These are phyloP conservation scores for Suillus subluteus DNA, from an alignment of 768 basidiomycete genomes.

Conservation along the genomic window DNA sequence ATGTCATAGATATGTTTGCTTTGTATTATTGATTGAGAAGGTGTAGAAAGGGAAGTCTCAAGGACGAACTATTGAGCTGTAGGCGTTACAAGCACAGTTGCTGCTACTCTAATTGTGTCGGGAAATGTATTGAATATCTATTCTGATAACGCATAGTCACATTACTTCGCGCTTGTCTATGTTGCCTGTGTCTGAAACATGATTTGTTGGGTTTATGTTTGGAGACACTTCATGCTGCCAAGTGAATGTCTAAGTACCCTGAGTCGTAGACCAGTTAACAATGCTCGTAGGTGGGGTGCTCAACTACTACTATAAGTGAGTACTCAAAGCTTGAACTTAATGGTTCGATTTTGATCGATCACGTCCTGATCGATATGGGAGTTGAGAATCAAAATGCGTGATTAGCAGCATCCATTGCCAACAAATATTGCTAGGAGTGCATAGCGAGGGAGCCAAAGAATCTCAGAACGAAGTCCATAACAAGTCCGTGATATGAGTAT, in stretches of 20 bases:
- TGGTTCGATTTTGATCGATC: not conserved
- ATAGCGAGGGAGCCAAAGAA: not conserved
- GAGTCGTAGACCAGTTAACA: not conserved
- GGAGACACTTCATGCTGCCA: not conserved
- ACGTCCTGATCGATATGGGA: not conserved
- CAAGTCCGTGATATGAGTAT: not conserved
- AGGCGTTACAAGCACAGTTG: not conserved
- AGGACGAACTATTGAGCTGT: not conserved
- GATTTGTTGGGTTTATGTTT: not conserved
- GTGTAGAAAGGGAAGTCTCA: not conserved
- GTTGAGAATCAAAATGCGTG: not conserved
- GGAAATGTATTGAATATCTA: not conserved
- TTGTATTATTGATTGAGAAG: not conserved
- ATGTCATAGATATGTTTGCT: not conserved
- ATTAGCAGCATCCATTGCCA: not conserved
- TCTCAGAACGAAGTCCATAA: not conserved
- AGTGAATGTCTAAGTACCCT: not conserved
- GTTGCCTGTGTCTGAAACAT: not conserved
- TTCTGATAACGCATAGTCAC: not conserved
- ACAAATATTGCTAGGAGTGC: not conserved
- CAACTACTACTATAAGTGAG: not conserved
- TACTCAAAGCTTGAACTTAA: not conserved
- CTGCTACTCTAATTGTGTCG: not conserved
- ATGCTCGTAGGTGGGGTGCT: not conserved
- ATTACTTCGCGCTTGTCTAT: not conserved